These are phyloP conservation scores for Elsinoe necatrix DNA, from an alignment of 2,329 filamentous ascomycete species.

Conservation along the genomic window DNA sequence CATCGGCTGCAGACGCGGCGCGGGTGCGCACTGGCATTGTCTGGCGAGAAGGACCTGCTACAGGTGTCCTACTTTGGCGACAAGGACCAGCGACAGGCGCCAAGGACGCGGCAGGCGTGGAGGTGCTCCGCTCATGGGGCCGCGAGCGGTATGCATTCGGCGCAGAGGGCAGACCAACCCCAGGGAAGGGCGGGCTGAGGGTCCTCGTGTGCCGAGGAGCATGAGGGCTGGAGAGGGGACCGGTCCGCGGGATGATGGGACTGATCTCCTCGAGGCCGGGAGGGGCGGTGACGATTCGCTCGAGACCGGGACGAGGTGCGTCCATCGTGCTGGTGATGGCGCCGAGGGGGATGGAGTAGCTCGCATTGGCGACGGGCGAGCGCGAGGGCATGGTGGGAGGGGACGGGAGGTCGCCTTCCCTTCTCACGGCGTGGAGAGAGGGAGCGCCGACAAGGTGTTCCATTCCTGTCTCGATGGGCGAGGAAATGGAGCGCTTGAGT, in stretches of 20 bases:
- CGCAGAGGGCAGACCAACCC: background rate
- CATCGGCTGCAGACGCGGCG: background rate
- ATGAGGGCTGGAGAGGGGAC: background rate
- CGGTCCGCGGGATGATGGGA: background rate
- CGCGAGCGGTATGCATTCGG: background rate
- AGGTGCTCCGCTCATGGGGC: background rate
- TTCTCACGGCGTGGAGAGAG: background rate
- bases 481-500: constrained; percentile 11
- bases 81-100: background rate
- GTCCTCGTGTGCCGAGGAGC: background rate
- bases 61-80: background rate
- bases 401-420: background rate
- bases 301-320: background rate
- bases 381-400: background rate
- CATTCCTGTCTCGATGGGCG: background rate
- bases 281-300: background rate
- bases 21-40: background rate
- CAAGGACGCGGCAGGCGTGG: background rate
- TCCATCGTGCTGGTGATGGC: background rate
- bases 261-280: background rate
- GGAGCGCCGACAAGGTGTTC: background rate
- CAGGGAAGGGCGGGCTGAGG: background rate
- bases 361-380: constrained; percentile 4
- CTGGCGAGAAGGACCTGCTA: background rate
- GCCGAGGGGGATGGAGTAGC: background rate